Evolutionary conservation across 352 stramenopile species (phyloP), one percentile per base, ranked within the genome.

Genomic region (Phytophthora pisi): DNA sequence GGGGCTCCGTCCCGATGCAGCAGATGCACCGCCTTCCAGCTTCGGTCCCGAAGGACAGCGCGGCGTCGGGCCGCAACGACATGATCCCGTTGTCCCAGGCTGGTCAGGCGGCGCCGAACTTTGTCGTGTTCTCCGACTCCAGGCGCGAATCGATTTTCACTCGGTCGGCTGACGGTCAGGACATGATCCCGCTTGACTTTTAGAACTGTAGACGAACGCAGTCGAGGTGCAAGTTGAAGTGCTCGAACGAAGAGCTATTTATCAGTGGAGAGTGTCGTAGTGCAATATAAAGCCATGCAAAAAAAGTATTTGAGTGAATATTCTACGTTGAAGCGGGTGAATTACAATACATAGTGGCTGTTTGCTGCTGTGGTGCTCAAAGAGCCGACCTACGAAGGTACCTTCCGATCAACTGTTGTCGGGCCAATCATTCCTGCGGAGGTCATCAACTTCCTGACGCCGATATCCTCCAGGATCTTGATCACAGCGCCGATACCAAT

Each of bases 161-260:
- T 20, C 64, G 72, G 23, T 55, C 61, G 9, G 65, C 72, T 57
- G 68, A 80, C 28, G 68, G 72, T 28, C 66, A 77, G 49, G 72
- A 80, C 63, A 75, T 80, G 72, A 80, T 80, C 24, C 72, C 72
- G 40, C 72, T 80, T 31, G 58, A 72, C 28, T 74, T 78, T 57
- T 80, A 72, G 49, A 51, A 13, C 16, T 59, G 46, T 49, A 58
- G 64, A 67, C 57, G 57, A 58, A 46, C 9, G 28, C 16, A 53
- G 57, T 49, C 38, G 18, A 40, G 55, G 38, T 63, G 38, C 57
- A 61, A 64, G 45, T 68, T 68, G 53, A 69, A 68, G 54, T 66
- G 68, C 58, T 76, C 68, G 68, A 73, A 67, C 59, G 64, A 74
- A 77, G 59, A 73, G 69, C 64, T 77, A 77, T 77, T 77, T 77